phyloP scores from a whole-genome alignment of 805 yeast species.

The Starmera pachycereana region DNA sequence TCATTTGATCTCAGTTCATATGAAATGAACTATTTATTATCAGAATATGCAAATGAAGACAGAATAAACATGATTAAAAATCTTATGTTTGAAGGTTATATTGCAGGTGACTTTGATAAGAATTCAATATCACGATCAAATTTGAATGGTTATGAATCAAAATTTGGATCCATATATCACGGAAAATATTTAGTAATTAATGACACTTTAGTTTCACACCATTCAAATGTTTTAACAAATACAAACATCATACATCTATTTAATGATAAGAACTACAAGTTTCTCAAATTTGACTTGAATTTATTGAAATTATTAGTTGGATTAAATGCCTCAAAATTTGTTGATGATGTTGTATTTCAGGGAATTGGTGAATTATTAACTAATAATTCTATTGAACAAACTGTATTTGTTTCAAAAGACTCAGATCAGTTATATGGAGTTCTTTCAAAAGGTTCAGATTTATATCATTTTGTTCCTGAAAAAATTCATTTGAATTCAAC shows the following conservation, averaged over 20 bases:
- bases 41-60: slow-evolving; percentile 22
- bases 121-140: slow-evolving; percentile 11
- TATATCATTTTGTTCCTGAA: slow-evolving; percentile 58
- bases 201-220: slow-evolving; percentile 20
- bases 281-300: slow-evolving; percentile 27
- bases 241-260: slow-evolving; percentile 44
- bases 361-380: slow-evolving; percentile 46
- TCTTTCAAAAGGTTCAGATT: slow-evolving; percentile 25
- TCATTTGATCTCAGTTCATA: slow-evolving; percentile 27
- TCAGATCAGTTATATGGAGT: slow-evolving; percentile 16
- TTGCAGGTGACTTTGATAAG: slow-evolving; percentile 31
- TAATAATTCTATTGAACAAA: slow-evolving; percentile 38
- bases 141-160: slow-evolving; percentile 16
- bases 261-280: slow-evolving; percentile 10
- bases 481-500: slow-evolving; percentile 19
- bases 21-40: slow-evolving; percentile 34
- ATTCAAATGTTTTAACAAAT: slow-evolving; percentile 31
- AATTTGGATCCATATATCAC: slow-evolving; percentile 14
- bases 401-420: slow-evolving; percentile 46
- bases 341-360: slow-evolving; percentile 59
- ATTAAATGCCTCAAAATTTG: slow-evolving; percentile 49
- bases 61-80: slow-evolving; percentile 19
- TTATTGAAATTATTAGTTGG: slow-evolving; percentile 52
- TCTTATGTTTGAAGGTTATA: slow-evolving; percentile 28
- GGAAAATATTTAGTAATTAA: slow-evolving; percentile 30